These are phyloP conservation scores for Calendula officinalis DNA, from an alignment of 129 eudicot species.

Conservation along the genomic window DNA sequence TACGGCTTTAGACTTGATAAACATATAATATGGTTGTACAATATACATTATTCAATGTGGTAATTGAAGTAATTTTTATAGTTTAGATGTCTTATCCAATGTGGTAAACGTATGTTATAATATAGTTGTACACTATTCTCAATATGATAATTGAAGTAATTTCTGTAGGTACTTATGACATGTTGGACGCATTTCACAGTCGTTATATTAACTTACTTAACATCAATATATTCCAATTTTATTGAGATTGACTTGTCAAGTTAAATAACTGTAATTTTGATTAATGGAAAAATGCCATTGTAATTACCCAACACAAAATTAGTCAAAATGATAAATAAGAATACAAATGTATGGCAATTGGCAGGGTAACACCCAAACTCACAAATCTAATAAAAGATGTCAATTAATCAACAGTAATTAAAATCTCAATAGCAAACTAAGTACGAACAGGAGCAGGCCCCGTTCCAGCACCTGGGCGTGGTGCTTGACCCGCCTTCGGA, in stretches of 20 bases:
- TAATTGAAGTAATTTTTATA: no score
- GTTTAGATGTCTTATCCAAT: no score
- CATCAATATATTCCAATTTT: not conserved
- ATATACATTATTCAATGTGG: no score
- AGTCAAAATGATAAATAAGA: not conserved
- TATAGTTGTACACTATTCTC: no score
- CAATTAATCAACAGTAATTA: not conserved
- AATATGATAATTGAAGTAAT: no score
- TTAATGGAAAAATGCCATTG: not conserved
- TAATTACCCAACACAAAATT: not conserved
- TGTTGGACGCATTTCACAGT: no score
- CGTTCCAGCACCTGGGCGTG: conserved; percentile 53
- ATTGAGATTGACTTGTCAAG: not conserved
- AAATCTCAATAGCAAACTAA: not conserved
- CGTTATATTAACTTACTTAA: not conserved
- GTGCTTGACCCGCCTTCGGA: conserved; percentile 61
- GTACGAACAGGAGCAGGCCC: conserved; percentile 48
- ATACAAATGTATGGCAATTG: not conserved
- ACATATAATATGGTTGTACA: no score
- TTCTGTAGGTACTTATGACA: no score
- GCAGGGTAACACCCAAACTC: conserved; percentile 9
- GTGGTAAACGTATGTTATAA: no score
- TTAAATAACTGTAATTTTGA: not conserved
- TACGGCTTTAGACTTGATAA: no score
- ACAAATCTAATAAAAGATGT: conserved; percentile 3